These are phyloP conservation scores for Solanum neorickii DNA, from an alignment of 257 asterid species.

Conservation along the genomic window DNA sequence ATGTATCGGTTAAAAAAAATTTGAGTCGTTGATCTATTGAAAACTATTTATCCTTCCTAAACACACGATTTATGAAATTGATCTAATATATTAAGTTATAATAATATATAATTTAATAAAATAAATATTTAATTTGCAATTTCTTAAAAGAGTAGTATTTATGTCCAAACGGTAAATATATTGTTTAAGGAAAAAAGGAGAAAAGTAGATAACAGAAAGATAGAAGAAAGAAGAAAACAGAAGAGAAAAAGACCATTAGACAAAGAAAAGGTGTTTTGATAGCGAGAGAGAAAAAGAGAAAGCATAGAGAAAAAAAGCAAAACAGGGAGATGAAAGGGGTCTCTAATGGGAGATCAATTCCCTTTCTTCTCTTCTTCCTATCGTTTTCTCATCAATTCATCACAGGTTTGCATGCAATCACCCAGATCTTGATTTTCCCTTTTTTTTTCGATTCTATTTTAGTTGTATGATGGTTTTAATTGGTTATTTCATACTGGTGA, in stretches of 20 bases:
- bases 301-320: neutral
- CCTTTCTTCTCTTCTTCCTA: slow-evolving; percentile 29
- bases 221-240: neutral
- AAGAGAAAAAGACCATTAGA: neutral
- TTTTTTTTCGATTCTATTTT: neutral
- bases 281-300: neutral
- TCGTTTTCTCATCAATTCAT: slow-evolving; percentile 30
- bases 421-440: neutral
- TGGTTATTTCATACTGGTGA: neutral
- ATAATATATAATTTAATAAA: too few species aligned
- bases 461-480: neutral
- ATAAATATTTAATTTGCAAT: neutral
- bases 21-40: too few species aligned
- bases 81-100: too few species aligned
- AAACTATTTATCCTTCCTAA: too few species aligned
- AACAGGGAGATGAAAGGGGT: slow-evolving; percentile 37
- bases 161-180: neutral
- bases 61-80: neutral
- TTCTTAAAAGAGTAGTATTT: neutral
- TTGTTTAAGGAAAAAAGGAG: neutral
- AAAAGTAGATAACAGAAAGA: neutral
- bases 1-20: too few species aligned
- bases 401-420: slow-evolving; percentile 25
- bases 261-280: neutral
- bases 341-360: slow-evolving; percentile 21